These are phyloP conservation scores for Herpetospermum pedunculosum DNA, from an alignment of 306 rosid genomes.

Conservation along the genomic window DNA sequence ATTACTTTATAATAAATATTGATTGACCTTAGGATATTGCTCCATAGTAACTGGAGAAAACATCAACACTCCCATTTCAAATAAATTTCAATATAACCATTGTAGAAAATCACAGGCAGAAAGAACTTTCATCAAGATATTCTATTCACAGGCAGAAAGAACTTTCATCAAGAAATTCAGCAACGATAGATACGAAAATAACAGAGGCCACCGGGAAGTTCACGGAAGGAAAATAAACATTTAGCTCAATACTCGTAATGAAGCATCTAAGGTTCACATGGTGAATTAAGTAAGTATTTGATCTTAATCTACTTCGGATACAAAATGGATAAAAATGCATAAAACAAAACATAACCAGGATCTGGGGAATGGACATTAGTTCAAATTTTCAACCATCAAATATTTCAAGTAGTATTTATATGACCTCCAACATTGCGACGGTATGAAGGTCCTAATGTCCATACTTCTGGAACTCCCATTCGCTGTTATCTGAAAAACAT, in stretches of 20 bases:
- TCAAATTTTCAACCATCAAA: not conserved
- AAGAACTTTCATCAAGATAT: not conserved
- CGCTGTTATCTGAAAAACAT: conserved; percentile 59
- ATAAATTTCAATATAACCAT: not conserved
- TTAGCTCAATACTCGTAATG: not conserved
- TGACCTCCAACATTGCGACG: not conserved
- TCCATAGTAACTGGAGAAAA: not conserved
- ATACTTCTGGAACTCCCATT: conserved; percentile 95
- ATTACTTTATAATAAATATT: not conserved
- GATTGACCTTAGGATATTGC: not conserved
- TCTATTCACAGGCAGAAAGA: no score
- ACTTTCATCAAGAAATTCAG: not conserved
- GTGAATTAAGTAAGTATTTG: not conserved
- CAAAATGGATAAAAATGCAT: not conserved
- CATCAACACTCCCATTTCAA: not conserved
- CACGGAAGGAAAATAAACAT: not conserved
- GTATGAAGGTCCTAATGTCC: conserved; percentile 53
- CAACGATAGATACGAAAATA: not conserved
- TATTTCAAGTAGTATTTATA: not conserved
- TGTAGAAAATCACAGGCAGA: not conserved
- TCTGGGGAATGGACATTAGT: not conserved
- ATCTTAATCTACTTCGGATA: not conserved
- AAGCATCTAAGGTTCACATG: not conserved
- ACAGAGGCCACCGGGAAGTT: not conserved
- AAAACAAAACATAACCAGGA: not conserved